Percentiles rank a stretch among this genome's conserved stretches.
phyloP scores from a whole-genome alignment of 495 filamentous ascomycete species.

The Aspergillus heteromorphus region DNA sequence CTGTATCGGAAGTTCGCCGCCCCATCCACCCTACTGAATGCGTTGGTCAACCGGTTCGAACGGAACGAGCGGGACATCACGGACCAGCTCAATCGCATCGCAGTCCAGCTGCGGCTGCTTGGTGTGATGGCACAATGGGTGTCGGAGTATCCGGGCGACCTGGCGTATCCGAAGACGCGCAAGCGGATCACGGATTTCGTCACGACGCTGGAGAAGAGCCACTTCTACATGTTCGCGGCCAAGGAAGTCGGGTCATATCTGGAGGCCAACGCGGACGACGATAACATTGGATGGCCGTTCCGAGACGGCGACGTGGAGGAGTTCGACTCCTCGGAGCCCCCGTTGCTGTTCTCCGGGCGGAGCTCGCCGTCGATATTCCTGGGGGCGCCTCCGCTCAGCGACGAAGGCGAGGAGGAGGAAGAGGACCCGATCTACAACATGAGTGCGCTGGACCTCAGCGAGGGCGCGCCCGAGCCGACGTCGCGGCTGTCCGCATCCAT shows the following conservation, averaged over 20 bases:
- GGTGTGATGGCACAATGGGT: conserved; percentile 86
- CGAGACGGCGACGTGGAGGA: conserved; percentile 53
- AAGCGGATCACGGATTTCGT: conserved; percentile 68
- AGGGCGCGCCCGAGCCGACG: conserved; percentile 33
- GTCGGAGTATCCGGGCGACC: conserved; percentile 85
- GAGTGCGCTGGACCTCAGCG: conserved; percentile 40
- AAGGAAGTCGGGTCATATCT: conserved; percentile 70
- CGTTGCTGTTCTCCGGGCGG: conserved; percentile 34
- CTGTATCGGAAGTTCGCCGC: conserved; percentile 94
- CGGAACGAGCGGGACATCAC: conserved; percentile 55
- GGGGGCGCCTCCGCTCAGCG: conserved; percentile 21
- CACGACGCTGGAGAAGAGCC: conserved; percentile 56
- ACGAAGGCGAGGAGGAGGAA: conserved; percentile 30
- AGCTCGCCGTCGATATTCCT: conserved; percentile 38
- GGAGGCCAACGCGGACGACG: conserved; percentile 64
- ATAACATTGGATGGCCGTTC: conserved; percentile 74
- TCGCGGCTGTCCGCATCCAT: conserved; percentile 39
- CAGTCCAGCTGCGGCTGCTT: conserved; percentile 76
- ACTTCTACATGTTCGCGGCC: conserved; percentile 73
- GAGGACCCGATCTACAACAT: conserved; percentile 41
- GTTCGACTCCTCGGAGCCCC: conserved; percentile 28
- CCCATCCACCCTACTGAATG: conserved; percentile 66
- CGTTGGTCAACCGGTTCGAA: conserved; percentile 71
- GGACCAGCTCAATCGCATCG: conserved; percentile 61
- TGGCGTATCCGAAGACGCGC: conserved; percentile 73